phyloP scores from a whole-genome alignment of 2,329 filamentous ascomycete genomes.

The Ophiostoma sp. region DNA sequence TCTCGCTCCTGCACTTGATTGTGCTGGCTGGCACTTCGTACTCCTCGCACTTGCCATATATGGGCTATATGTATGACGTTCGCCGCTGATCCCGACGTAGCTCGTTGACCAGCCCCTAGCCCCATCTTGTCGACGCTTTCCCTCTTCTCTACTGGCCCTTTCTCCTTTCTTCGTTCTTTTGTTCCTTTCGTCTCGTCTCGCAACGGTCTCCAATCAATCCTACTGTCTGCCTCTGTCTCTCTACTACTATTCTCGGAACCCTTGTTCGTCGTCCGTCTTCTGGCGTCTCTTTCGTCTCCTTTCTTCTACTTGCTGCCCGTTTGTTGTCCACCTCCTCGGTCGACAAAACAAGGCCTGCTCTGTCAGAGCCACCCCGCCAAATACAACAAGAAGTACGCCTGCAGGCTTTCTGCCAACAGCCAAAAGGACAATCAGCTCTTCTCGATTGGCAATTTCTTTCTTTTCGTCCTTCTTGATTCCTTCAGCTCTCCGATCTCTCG shows the following conservation, averaged over 20 bases:
- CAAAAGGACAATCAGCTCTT: not conserved
- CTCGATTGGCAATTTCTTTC: not conserved
- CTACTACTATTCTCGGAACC: not conserved
- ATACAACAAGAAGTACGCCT: not conserved
- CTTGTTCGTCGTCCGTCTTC: not conserved
- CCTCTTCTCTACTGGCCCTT: not conserved
- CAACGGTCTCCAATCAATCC: not conserved
- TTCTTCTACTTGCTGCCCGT: slow-evolving; percentile 15
- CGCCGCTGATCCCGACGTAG: slow-evolving; percentile 12
- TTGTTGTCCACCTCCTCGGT: not conserved
- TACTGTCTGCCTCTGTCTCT: not conserved
- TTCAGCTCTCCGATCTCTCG: not conserved
- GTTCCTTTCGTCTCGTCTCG: not conserved
- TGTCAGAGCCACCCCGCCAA: slow-evolving; percentile 13
- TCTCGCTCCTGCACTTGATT: not conserved
- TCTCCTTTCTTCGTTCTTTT: not conserved
- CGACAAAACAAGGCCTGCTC: slow-evolving; percentile 17
- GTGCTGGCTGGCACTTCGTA: not conserved
- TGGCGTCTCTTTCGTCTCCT: not conserved
- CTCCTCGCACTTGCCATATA: not conserved
- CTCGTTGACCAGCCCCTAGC: not conserved
- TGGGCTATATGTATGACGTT: slow-evolving; percentile 11
- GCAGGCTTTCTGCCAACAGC: not conserved
- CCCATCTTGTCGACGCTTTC: slow-evolving; percentile 4
- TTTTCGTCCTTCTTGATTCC: not conserved